These are phyloP conservation scores for Odonthalia washingtoniensis DNA, from an alignment of 31 red algal species.

Conservation along the genomic window DNA sequence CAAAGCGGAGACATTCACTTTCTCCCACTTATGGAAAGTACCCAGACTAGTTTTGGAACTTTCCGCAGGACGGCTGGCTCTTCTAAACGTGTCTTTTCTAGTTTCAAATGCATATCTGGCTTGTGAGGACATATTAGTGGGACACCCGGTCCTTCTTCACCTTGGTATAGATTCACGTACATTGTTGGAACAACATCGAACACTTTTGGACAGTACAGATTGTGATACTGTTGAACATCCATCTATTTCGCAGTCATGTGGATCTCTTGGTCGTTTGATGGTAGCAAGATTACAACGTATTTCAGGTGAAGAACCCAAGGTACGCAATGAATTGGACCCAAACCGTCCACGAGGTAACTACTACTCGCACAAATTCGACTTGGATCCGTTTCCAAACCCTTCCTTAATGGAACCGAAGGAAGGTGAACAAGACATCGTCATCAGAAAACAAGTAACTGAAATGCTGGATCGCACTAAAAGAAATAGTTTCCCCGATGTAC, in stretches of 20 bases:
- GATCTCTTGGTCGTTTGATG: neutral
- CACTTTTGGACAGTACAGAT: neutral
- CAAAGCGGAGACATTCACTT: neutral
- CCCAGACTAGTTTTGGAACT: neutral
- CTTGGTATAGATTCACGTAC: neutral
- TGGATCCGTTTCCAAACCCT: neutral
- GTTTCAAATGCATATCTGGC: neutral
- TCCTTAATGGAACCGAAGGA: neutral
- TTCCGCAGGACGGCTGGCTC: neutral
- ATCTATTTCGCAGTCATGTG: neutral
- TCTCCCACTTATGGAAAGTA: neutral
- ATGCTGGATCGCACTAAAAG: neutral
- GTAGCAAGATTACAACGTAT: neutral
- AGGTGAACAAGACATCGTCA: neutral
- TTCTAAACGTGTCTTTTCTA: conserved; percentile 15
- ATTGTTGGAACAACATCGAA: neutral
- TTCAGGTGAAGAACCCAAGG: neutral
- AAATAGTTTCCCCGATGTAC: neutral
- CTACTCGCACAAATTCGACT: neutral
- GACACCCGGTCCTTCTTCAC: neutral
- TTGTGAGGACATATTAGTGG: neutral
- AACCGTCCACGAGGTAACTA: conserved; percentile 3
- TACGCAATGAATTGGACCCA: too few relatives aligned
- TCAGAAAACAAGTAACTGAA: neutral
- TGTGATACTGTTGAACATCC: neutral